Conservation (phyloP, 371 early-diverging fungal species). For the Thermomucor indicae-seudaticae region DNA sequence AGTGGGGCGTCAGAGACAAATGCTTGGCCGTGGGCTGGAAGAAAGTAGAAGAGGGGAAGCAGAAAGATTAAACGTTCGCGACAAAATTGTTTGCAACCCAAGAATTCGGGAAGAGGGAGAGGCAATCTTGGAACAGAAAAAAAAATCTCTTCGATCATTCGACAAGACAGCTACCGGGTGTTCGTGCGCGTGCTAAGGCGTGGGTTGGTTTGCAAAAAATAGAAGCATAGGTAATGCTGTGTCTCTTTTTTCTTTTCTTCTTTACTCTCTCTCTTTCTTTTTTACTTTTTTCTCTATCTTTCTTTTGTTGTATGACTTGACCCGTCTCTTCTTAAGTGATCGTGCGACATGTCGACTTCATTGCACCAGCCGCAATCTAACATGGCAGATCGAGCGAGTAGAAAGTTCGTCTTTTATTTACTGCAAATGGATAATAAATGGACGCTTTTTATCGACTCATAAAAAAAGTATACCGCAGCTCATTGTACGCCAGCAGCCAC, state of each 20-base stretch:
- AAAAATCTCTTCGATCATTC: too few species aligned
- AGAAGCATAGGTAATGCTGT: too few species aligned
- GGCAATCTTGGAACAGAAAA: too few species aligned
- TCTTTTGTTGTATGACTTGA: not conserved
- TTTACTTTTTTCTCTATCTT: conserved; percentile 3
- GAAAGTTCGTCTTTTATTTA: conserved; percentile 12
- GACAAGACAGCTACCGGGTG: too few species aligned
- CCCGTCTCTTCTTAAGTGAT: not conserved
- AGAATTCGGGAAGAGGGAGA: too few species aligned
- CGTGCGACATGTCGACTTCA: conserved; percentile 11
- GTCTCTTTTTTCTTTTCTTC: conserved; percentile 1
- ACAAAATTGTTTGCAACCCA: too few species aligned
- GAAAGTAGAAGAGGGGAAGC: too few species aligned
- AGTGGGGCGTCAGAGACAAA: too few species aligned
- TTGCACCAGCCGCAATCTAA: conserved; percentile 10
- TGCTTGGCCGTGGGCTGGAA: too few species aligned
- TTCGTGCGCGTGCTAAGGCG: too few species aligned
- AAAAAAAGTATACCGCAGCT: conserved; percentile 9
- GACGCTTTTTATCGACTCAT: conserved; percentile 3
- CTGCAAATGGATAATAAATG: not conserved
- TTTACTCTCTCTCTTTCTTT: conserved; percentile 5
- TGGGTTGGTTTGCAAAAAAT: too few species aligned
- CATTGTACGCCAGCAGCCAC: conserved; percentile 50
- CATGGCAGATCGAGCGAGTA: conserved; percentile 1
- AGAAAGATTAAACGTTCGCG: too few species aligned